Evolutionary conservation across 1,284 basidiomycete genomes (phyloP), one percentile per base, ranked within the genome.

Genomic region (Ceratobasidium theobromae): DNA sequence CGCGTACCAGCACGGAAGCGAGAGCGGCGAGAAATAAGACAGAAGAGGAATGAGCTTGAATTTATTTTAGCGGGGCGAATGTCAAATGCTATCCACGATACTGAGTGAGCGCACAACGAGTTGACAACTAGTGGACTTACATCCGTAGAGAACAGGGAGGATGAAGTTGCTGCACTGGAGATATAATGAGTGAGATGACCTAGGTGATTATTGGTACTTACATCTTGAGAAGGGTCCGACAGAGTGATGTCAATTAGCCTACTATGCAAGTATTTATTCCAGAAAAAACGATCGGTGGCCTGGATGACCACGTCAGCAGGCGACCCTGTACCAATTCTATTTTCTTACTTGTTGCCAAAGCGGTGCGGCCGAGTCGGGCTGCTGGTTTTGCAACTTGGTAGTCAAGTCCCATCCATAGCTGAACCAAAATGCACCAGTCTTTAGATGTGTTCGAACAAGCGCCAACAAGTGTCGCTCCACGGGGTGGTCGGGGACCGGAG

Each of bases 261-360:
- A 23, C 83, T 81, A 67, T 93, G 89, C 57, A 93, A 74, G 74
- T 78, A 92, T 84, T 87, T 91, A 78, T 99, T 99, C 96, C 96
- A 99, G 79, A 98, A 99, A 80, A 99, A 99, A 70, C 96, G 84
- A 73, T 97, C 93, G 72, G 99, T 96, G 32, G 89, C 89, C 84
- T 95, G 73, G 11, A 46, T 73, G 72, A 71, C 54, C 35, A 46
- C 35, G 35, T 72, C 69, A 68, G 55, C 64, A 67, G 28, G 53
- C 43, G n/a, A 16, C 40, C 28, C 43, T 65, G 27, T 52, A 9
- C 58, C 27, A 21, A 38, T 6, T 72, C 70, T 53, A 33, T 40
- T 1, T 18, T 78, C 80, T 58, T 73, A 89, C 89, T 73, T 83
- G 82, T 75, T 91, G 88, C 88, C 86, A 95, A 70, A 88, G 79